Evolutionary conservation across 2,329 filamentous ascomycete genomes (phyloP).

Genomic region (Tolypocladium ovalisporum): DNA sequence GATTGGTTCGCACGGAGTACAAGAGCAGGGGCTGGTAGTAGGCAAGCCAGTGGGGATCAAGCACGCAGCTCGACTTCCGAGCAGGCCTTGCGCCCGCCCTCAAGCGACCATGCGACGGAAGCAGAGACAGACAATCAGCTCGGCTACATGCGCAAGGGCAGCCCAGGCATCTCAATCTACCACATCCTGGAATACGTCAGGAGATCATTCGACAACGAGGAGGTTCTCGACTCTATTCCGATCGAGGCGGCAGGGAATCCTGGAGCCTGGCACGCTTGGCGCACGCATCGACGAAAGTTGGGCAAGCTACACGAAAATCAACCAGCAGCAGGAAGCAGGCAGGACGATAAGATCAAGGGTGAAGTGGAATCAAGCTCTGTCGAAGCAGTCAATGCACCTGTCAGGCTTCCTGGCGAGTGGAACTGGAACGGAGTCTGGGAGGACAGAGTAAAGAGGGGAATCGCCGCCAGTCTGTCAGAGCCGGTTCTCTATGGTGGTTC

Average conservation of each 20-base stretch:
- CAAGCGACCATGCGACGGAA: constrained; percentile 17
- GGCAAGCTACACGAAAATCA: constrained; percentile 15
- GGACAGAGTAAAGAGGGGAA: constrained; percentile 69
- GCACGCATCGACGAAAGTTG: constrained; percentile 46
- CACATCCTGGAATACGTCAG: constrained; percentile 73
- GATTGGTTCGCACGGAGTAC: constrained; percentile 67
- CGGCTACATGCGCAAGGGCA: constrained; percentile 29
- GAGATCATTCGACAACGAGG: constrained; percentile 68
- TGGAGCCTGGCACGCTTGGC: constrained; percentile 92
- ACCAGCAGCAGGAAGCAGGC: background rate
- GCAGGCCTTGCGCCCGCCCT: constrained; percentile 6
- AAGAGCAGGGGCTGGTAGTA: constrained; percentile 25
- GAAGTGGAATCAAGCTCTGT: background rate
- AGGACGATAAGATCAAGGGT: background rate
- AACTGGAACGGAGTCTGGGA: constrained; percentile 99
- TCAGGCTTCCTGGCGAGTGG: constrained; percentile 62
- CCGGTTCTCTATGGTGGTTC: constrained; percentile 62
- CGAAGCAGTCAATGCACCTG: constrained; percentile 1
- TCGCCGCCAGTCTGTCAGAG: constrained; percentile 69
- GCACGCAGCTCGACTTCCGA: constrained; percentile 13
- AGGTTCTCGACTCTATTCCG: constrained; percentile 67
- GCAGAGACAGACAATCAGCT: constrained; percentile 16
- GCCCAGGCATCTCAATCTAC: constrained; percentile 42
- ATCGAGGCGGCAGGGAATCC: constrained; percentile 78
- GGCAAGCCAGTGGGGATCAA: constrained; percentile 31